A percentile compares a stretch with the other conserved stretches of the same genome.
Conservation (phyloP, 345 rosid genomes). For the Brassica incana region DNA sequence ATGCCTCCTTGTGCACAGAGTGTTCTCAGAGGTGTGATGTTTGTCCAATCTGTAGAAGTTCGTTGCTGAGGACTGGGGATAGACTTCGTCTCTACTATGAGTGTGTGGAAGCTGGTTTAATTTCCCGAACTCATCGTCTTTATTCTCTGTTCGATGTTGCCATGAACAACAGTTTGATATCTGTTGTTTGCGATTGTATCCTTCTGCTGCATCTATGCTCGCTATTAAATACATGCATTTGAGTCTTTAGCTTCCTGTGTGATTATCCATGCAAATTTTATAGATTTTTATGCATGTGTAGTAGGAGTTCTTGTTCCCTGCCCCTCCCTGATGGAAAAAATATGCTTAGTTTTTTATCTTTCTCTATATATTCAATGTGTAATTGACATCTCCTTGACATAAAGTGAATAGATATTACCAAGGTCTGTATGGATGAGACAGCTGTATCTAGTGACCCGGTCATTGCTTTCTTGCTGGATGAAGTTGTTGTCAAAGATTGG, state of each 20-base stretch:
- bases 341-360: conserved; percentile 6
- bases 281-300: too few relatives aligned
- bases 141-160: conserved; percentile 89
- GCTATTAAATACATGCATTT: neutral
- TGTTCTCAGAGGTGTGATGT: conserved; percentile 77
- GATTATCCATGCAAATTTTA: neutral
- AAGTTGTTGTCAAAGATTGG: conserved; percentile 98
- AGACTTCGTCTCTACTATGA: conserved; percentile 35
- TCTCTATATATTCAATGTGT: neutral
- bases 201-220: neutral
- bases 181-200: neutral
- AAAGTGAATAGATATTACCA: conserved; percentile 73
- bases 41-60: conserved; percentile 84
- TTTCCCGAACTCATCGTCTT: conserved; percentile 59
- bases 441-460: conserved; percentile 97
- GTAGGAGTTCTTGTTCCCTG: conserved; percentile 7
- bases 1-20: conserved; percentile 88
- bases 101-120: conserved; percentile 71
- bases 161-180: neutral
- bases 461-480: conserved; percentile 95
- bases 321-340: neutral
- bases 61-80: conserved; percentile 40
- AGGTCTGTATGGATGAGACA: conserved; percentile 96
- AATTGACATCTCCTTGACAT: conserved; percentile 45
- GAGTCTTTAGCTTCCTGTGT: neutral